Conservation (phyloP, 2,329 filamentous ascomycete genomes). For the Arthrobotrys pseudoclavata region DNA sequence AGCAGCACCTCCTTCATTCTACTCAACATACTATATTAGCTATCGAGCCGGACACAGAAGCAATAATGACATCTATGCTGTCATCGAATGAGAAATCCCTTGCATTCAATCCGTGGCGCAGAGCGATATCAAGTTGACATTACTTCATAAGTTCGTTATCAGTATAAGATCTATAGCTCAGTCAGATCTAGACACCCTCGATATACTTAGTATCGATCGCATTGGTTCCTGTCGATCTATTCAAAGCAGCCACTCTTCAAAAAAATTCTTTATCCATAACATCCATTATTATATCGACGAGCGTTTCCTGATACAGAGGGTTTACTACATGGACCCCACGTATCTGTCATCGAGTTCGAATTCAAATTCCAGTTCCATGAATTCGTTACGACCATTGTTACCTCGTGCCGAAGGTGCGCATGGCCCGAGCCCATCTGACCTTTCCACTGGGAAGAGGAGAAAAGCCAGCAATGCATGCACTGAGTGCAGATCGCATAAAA, state of each 20-base stretch:
- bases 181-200: constrained; percentile 4
- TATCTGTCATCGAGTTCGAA: constrained; percentile 52
- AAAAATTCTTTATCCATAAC: constrained; percentile 1
- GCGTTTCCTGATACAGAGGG: constrained; percentile 38
- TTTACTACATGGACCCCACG: constrained; percentile 38
- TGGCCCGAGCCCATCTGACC: constrained; percentile 51
- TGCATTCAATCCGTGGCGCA: constrained; percentile 45
- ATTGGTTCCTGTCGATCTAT: not conserved
- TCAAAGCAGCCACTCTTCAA: constrained; percentile 4
- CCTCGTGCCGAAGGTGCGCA: constrained; percentile 56
- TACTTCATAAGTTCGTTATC: constrained; percentile 16
- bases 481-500: constrained; percentile 57
- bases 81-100: constrained; percentile 50
- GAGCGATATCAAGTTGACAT: constrained; percentile 29
- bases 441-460: constrained; percentile 52
- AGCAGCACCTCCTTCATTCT: constrained; percentile 42
- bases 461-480: constrained; percentile 59
- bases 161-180: constrained; percentile 22
- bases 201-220: constrained; percentile 17
- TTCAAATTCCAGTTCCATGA: constrained; percentile 57
- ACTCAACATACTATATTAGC: constrained; percentile 28
- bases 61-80: constrained; percentile 54
- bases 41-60: constrained; percentile 26
- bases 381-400: constrained; percentile 51
- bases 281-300: constrained; percentile 24